Conservation (phyloP, 345 rosid genomes). For the Xanthoceras sorbifolium region DNA sequence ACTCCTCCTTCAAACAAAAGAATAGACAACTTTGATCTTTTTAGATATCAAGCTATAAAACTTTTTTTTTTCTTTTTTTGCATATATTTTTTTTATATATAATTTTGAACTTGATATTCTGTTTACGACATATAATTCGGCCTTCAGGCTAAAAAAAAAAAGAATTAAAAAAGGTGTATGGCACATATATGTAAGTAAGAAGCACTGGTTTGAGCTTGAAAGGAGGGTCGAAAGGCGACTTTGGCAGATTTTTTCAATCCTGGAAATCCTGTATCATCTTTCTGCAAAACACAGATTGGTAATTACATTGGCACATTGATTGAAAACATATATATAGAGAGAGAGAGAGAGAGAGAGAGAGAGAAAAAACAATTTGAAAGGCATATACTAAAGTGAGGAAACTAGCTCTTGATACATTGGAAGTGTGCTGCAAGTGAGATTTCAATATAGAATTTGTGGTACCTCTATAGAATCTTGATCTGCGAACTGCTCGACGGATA, state of each 20-base stretch:
- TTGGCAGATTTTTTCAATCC: not conserved
- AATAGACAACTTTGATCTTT: not conserved
- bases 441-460: conserved; percentile 11
- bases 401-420: not conserved
- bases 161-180: not conserved
- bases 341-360: no score
- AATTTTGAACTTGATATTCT: not conserved
- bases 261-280: conserved; percentile 17
- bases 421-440: not conserved
- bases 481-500: conserved; percentile 51
- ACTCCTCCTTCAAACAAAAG: not conserved
- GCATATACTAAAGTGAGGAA: not conserved
- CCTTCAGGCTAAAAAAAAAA: no score
- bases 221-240: no score
- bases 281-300: conserved; percentile 29
- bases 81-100: not conserved
- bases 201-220: not conserved
- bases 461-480: conserved; percentile 50
- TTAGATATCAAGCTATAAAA: not conserved
- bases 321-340: not conserved
- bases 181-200: not conserved
- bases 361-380: no score
- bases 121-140: not conserved
- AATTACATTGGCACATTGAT: not conserved
- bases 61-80: not conserved